These are phyloP conservation scores for Aspergillus sergii DNA, from an alignment of 2,329 filamentous ascomycete genomes.

Conservation along the genomic window DNA sequence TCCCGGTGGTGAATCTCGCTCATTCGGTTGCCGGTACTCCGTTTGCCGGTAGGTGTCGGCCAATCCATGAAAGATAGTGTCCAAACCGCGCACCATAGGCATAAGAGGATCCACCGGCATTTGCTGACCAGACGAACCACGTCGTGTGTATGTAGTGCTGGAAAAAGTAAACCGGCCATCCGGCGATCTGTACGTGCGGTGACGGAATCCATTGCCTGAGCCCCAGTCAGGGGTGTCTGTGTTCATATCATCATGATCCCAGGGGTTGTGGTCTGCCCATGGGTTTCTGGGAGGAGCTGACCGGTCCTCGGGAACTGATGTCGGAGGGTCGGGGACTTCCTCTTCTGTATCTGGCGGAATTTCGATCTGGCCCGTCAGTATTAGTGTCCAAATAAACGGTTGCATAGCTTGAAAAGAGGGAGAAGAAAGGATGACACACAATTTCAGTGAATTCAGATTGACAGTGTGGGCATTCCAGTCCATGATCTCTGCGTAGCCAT, in stretches of 20 bases:
- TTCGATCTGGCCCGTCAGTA: conserved; percentile 31
- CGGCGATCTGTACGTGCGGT: conserved; percentile 47
- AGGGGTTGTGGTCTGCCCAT: conserved; percentile 51
- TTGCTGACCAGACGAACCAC: conserved; percentile 18
- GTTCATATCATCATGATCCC: conserved; percentile 47
- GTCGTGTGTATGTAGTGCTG: conserved; percentile 37
- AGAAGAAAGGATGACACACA: conserved; percentile 55
- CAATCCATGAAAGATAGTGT: conserved; percentile 51
- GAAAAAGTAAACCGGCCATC: conserved; percentile 48
- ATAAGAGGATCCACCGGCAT: conserved; percentile 30
- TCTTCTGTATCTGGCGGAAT: conserved; percentile 32
- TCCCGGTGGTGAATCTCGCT: not conserved
- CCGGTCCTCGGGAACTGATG: conserved; percentile 22
- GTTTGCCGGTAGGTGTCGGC: conserved; percentile 36
- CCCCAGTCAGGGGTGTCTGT: conserved; percentile 21
- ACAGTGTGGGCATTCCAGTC: conserved; percentile 76
- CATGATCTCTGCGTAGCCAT: conserved; percentile 73
- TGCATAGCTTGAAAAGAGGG: not conserved
- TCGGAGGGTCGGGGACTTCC: conserved; percentile 29
- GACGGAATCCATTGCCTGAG: conserved; percentile 29
- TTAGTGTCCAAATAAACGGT: not conserved
- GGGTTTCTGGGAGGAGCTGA: conserved; percentile 31
- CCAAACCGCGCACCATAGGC: conserved; percentile 40
- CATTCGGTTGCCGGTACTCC: conserved; percentile 3
- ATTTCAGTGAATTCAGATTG: conserved; percentile 80